Evolutionary conservation across 2,329 filamentous ascomycete genomes (phyloP), one percentile per base, ranked within the genome.

Genomic region (Alternaria ethzedia): DNA sequence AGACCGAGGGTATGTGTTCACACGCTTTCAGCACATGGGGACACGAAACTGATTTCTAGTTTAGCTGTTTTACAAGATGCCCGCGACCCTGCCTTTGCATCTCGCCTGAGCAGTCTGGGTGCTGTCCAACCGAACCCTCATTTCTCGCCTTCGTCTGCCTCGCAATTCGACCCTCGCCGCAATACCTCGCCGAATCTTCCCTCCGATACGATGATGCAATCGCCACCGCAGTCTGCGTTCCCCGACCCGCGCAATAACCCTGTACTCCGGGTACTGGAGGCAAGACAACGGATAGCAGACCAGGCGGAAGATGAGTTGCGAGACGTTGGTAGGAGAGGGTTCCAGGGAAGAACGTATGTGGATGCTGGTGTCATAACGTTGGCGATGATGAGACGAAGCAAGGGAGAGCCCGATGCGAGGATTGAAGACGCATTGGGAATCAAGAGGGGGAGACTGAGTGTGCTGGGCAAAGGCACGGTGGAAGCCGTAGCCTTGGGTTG

Each of bases 91-190:
- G 82, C 86, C 73, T 95, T 85, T 87, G 91, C 94, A 84, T 90
- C 88, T 76, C 96, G 94, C 68, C 92, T 98, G 66, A 91, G 89
- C 71, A 82, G 80, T 49, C 81, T 90, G 61, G 88, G 87, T 60
- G 84, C 86, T 58, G 87, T 89, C 8, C 84, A 84, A 57, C 86
- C 86, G 28, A 85, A 84, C 63, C 86, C 86, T 3, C 87, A 86
- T 25, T 81, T 84, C 65, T 88, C 86, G 11, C 80, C 83, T 32
- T 83, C 85, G 44, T 88, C 87, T 47, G 83, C 83, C 23, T 87
- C 86, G 69, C 65, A 77, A 47, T 76, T 75, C 66, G 79, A 76
- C 64, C 75, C 78, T 36, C 74, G 65, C 28, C 71, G 71, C 61
- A 71, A 66, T 70, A 73, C 67, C 6, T 68, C 73, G 51, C 68